These are phyloP conservation scores for Aureoboletus auriporus DNA, from an alignment of 768 basidiomycete genomes.

Conservation along the genomic window DNA sequence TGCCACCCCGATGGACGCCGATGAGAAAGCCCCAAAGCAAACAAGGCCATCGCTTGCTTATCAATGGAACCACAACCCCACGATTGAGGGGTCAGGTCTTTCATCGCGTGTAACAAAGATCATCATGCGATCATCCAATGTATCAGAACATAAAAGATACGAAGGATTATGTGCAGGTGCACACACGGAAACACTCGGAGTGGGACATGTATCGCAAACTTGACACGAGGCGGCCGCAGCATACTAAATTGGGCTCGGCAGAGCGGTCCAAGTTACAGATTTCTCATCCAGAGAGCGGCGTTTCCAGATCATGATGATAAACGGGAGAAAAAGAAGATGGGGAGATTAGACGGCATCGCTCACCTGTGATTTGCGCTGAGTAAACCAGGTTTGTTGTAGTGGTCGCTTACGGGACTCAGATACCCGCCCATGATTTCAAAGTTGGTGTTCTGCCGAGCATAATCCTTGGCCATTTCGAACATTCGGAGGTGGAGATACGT, in stretches of 20 bases:
- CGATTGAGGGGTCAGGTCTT: constrained; percentile 13
- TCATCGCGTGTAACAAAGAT: constrained; percentile 1
- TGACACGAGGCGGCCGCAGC: constrained; percentile 17
- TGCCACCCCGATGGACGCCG: constrained; percentile 3
- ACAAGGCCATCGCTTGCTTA: constrained; percentile 6
- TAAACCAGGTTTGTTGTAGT: constrained; percentile 95
- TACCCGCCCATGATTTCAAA: constrained; percentile 96
- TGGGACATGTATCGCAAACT: constrained; percentile 1
- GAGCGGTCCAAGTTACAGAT: not conserved
- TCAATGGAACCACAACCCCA: constrained; percentile 8
- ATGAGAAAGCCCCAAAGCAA: constrained; percentile 9
- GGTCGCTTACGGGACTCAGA: constrained; percentile 92
- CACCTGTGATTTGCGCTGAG: constrained; percentile 86
- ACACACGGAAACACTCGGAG: constrained; percentile 1
- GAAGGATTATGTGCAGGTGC: constrained; percentile 3
- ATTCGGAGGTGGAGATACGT: constrained; percentile 98
- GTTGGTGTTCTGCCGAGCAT: constrained; percentile 84
- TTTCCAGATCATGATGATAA: not conserved
- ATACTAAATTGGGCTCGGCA: constrained; percentile 5
- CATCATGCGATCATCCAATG: not conserved
- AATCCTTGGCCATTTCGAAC: constrained; percentile 99
- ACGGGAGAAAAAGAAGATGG: not conserved
- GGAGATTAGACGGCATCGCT: constrained; percentile 30
- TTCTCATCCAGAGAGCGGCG: constrained; percentile 1
- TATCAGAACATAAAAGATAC: not conserved